Base-by-base conservation (phyloP, 306 rosid genomes). In the Elaeagnus macrophylla region DNA sequence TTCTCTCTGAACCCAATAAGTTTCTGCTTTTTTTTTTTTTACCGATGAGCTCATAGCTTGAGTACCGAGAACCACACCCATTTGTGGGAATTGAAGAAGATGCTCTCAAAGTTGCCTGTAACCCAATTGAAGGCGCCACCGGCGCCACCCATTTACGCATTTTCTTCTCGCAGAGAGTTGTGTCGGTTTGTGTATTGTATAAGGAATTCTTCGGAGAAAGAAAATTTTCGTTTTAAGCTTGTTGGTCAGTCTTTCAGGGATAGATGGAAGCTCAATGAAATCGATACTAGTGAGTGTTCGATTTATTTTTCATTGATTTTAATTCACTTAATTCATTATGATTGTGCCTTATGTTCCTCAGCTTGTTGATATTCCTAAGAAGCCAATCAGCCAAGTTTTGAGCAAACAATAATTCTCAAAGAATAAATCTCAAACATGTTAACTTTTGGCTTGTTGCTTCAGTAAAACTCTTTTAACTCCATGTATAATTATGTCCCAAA, bases 261-360 rank as follows among this genome's bases (percentile, higher is more conserved):
- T 70, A 78, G 38, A 67, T 87, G 73, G 85, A 81, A 87, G 77
- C 87, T 82, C 51, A 69, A 62, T 51, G 83, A 84, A 71, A 44
- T 91, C 35, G 77, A 56, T 75, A 62, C 89, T 37, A 48, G 97
- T 87, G 60, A 60, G 77, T 25, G 32, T 25, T 25, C 4, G 7
- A 10, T 1, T 59, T 54, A 6, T 7, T 7, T 51, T 59, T 44
- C 8, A 53, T 8, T 12, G 3, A 8, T 47, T 41, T 42, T 37
- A 5, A 5, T n/a, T n/a, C n/a, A n/a, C 32, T 25, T 25, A 25
- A 25, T 25, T 25, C 32, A 25, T 25, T 25, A 25, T 25, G 32
- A 25, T 25, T 25, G 32, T 25, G 32, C 32, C 32, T 25, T 25
- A 5, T 25, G n/a, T 25, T 25, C 4, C 32, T 25, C 32, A 25